Evolutionary conservation across 306 rosid genomes (phyloP), one percentile per base, ranked within the genome.

Genomic region (Trichosanthes truncata): DNA sequence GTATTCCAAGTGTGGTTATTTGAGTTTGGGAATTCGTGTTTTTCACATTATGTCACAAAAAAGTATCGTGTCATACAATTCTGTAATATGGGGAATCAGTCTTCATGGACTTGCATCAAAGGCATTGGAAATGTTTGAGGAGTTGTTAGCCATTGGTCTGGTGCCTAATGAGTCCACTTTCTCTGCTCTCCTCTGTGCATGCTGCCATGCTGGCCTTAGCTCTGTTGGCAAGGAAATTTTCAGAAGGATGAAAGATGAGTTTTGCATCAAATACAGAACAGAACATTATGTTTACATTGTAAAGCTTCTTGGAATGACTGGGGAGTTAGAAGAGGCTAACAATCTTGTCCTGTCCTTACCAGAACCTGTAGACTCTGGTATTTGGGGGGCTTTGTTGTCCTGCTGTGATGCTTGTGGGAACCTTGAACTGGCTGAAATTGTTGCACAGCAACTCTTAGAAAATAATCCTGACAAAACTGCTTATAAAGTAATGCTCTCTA

Each of bases 271-370:
- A 73, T 82, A 92, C 69, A 86, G 86, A 84, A 59, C 87, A 18
- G 96, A 92, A 65, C 98, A 95, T 83, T 87, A 86, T 85, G 97
- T 95, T 86, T 85, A 92, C 87, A 79, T 95, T 88, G 95, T 92
- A 76, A 95, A 89, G 84, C 97, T 91, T 85, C 89, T 95, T 43
- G 98, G 98, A 41, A 84, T 83, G 91, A 89, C 87, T 52, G 97
- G 97, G 46, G 83, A 80, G 80, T 83, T 90, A 78, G 97, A 90
- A 81, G 93, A 91, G 88, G 97, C 98, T 84, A 90, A 88, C 86
- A 67, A 83, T 77, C 88, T 95, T 76, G 62, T 78, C 33, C 87
- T 26, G 60, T 84, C 93, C 81, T 87, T 95, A 73, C 86, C 90
- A 57, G 84, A 95, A 79, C 97, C 97, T 45, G 88, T 91, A 71